Conservation (phyloP, 805 yeast species). For the Suhomyces canberraensis region DNA sequence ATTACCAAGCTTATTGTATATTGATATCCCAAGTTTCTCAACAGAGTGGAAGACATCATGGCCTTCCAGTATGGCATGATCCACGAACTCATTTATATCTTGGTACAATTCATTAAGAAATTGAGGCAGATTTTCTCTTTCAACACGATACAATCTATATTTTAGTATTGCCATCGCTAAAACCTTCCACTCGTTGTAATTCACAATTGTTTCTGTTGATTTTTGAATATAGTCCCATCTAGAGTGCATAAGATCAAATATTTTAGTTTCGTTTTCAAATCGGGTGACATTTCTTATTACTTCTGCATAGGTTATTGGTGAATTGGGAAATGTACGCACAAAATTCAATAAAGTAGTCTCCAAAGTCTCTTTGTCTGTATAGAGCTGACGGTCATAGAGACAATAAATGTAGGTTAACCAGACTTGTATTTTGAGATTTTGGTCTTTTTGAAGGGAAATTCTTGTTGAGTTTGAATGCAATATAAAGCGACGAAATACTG, state of each 20-base stretch:
- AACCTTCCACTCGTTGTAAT: constrained; percentile 33
- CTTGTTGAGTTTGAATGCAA: constrained; percentile 29
- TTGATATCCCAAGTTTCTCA: constrained; percentile 39
- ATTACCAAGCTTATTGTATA: constrained; percentile 28
- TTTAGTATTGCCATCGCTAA: constrained; percentile 24
- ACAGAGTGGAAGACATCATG: constrained; percentile 40
- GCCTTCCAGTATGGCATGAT: constrained; percentile 23
- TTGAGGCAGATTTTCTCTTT: background rate
- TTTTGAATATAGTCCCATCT: constrained; percentile 3
- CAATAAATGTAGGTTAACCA: constrained; percentile 30
- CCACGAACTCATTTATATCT: constrained; percentile 20
- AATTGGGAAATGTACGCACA: constrained; percentile 22
- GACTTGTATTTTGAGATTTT: constrained; percentile 5
- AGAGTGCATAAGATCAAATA: constrained; percentile 6
- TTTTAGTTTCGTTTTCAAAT: constrained; percentile 9
- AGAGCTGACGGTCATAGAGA: constrained; percentile 16
- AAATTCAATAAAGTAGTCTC: constrained; percentile 17
- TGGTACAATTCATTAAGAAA: constrained; percentile 11
- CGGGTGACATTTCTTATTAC: constrained; percentile 16
- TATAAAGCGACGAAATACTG: constrained; percentile 13
- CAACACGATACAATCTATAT: constrained; percentile 3
- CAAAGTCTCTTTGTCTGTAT: constrained; percentile 1
- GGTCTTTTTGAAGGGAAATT: background rate
- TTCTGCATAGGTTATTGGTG: constrained; percentile 26
- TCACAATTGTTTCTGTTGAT: constrained; percentile 1